A percentile compares a stretch with the other conserved stretches of the same genome.
Evolutionary conservation across 2,329 filamentous ascomycete genomes (phyloP).

Genomic region (Arthrobotrys sinensis): DNA sequence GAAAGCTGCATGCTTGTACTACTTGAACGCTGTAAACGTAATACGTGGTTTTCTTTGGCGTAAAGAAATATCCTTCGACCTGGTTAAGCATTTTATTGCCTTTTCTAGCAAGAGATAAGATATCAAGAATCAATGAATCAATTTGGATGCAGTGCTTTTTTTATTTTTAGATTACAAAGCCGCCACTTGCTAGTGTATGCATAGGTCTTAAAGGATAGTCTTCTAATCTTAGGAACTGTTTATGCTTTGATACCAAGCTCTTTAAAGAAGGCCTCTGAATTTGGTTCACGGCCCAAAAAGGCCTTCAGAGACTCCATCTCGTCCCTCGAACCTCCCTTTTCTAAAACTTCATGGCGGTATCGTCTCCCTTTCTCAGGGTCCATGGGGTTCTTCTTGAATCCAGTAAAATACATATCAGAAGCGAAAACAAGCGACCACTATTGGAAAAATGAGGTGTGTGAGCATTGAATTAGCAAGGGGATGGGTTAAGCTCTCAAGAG

Average conservation of each 20-base stretch:
- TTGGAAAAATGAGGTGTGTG: background rate
- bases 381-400: slow-evolving; percentile 85
- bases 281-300: slow-evolving; percentile 83
- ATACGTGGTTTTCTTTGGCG: no score
- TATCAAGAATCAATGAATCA: no score
- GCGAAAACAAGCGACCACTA: slow-evolving; percentile 82
- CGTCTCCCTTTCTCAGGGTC: slow-evolving; percentile 79
- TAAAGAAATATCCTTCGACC: no score
- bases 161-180: no score
- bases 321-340: slow-evolving; percentile 82
- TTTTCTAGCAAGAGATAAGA: no score
- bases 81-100: no score
- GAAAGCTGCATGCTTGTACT: no score
- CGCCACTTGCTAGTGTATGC: no score
- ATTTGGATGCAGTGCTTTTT: no score
- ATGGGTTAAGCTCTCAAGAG: slow-evolving; percentile 68
- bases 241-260: slow-evolving; percentile 75
- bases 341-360: slow-evolving; percentile 83
- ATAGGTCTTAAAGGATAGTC: background rate
- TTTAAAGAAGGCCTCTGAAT: slow-evolving; percentile 83
- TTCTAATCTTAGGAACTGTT: background rate
- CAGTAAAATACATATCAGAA: slow-evolving; percentile 86
- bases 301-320: slow-evolving; percentile 85
- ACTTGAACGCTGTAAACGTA: no score
- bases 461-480: background rate